These are phyloP conservation scores for Brettanomyces anomalus DNA, from an alignment of 805 yeast genomes.

Conservation along the genomic window DNA sequence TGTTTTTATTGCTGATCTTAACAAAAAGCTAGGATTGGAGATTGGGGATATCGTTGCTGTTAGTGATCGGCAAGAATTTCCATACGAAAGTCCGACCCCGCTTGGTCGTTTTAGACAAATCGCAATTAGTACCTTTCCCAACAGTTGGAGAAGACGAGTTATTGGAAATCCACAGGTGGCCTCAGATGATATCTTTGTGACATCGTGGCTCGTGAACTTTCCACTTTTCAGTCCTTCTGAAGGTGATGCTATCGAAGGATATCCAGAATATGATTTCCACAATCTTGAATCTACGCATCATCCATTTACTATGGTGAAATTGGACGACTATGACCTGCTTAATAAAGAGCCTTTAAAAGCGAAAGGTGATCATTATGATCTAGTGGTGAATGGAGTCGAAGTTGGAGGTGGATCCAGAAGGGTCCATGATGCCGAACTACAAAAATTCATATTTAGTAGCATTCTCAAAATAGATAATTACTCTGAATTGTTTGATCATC, in stretches of 20 bases:
- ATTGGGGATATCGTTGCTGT: conserved; percentile 73
- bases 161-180: conserved; percentile 9
- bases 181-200: conserved; percentile 39
- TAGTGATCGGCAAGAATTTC: conserved; percentile 56
- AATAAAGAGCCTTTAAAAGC: conserved; percentile 49
- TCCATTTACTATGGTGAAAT: conserved; percentile 90
- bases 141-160: conserved; percentile 35
- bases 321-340: conserved; percentile 55
- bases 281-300: conserved; percentile 76
- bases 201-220: conserved; percentile 84
- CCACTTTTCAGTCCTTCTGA: conserved; percentile 84
- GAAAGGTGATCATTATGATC: conserved; percentile 87
- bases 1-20: conserved; percentile 13
- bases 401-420: conserved; percentile 97
- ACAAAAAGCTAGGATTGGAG: conserved; percentile 31
- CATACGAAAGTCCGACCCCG: conserved; percentile 95
- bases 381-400: conserved; percentile 91
- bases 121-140: conserved; percentile 48
- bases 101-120: conserved; percentile 78
- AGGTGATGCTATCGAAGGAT: conserved; percentile 21
- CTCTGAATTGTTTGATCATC: conserved; percentile 70
- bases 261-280: conserved; percentile 50
- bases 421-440: conserved; percentile 79
- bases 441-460: conserved; percentile 58
- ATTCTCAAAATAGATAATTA: conserved; percentile 54